A percentile compares a stretch with the other conserved stretches of the same genome.
phyloP scores from a whole-genome alignment of 2,329 filamentous ascomycete species.

The Colletotrichum tofieldiae region DNA sequence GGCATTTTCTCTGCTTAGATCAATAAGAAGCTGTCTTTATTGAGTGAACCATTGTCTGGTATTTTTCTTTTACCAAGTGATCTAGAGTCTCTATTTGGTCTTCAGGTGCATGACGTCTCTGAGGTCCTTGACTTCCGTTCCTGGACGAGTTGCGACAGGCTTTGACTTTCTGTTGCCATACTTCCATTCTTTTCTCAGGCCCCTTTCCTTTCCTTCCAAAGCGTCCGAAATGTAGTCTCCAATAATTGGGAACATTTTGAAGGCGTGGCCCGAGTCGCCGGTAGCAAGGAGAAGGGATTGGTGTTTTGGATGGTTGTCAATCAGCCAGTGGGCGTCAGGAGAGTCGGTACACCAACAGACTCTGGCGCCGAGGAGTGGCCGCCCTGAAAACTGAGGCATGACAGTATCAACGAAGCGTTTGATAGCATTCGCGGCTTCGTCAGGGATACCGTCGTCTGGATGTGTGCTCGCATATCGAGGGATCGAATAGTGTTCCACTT shows the following conservation, averaged over 20 bases:
- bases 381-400: slow-evolving; percentile 47
- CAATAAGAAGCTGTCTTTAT: not conserved
- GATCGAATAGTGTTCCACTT: slow-evolving; percentile 33
- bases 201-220: slow-evolving; percentile 41
- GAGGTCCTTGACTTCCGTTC: slow-evolving; percentile 46
- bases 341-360: slow-evolving; percentile 55
- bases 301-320: slow-evolving; percentile 47
- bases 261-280: slow-evolving; percentile 48
- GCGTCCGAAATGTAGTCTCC: slow-evolving; percentile 46
- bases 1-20: not conserved
- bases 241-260: slow-evolving; percentile 50
- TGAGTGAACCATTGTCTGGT: not conserved
- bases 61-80: not conserved
- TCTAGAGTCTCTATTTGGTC: not conserved
- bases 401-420: slow-evolving; percentile 41
- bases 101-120: slow-evolving; percentile 41
- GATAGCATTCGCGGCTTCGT: slow-evolving; percentile 37
- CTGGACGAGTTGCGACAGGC: slow-evolving; percentile 41
- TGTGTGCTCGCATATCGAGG: slow-evolving; percentile 42
- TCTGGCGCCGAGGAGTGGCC: slow-evolving; percentile 45
- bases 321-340: slow-evolving; percentile 53
- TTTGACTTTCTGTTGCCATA: slow-evolving; percentile 42
- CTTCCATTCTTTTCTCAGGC: slow-evolving; percentile 45
- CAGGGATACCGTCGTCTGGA: slow-evolving; percentile 39
- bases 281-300: slow-evolving; percentile 44